Percentiles rank a stretch among this genome's conserved stretches.
phyloP scores from a whole-genome alignment of 1,284 basidiomycete species.

The Meira nashicola region DNA sequence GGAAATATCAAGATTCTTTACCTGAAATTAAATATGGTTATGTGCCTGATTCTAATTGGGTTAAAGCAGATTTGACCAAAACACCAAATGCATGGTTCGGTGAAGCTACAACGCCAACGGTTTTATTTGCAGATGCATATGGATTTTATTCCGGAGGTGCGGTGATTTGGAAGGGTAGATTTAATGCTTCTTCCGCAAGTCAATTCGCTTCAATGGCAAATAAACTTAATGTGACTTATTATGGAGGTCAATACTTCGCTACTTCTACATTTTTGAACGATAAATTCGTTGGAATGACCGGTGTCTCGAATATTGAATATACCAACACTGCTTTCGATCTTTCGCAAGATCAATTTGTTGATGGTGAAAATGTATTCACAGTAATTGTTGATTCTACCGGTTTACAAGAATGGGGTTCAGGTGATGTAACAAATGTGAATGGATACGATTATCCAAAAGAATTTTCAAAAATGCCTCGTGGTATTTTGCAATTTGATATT shows the following conservation, averaged over 20 bases:
- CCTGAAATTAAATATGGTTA: constrained; percentile 18
- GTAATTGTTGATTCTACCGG: constrained; percentile 75
- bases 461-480: constrained; percentile 64
- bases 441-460: not conserved
- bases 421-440: not conserved
- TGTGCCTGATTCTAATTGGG: constrained; percentile 5
- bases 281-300: constrained; percentile 63
- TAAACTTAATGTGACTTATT: constrained; percentile 68
- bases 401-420: constrained; percentile 57
- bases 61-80: constrained; percentile 7
- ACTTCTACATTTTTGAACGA: constrained; percentile 72
- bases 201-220: constrained; percentile 54
- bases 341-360: constrained; percentile 59
- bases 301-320: constrained; percentile 53
- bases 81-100: constrained; percentile 6
- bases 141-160: constrained; percentile 59
- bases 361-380: constrained; percentile 65
- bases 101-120: constrained; percentile 55
- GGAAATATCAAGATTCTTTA: constrained; percentile 19
- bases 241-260: constrained; percentile 71
- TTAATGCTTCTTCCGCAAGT: constrained; percentile 51
- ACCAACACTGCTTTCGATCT: constrained; percentile 53
- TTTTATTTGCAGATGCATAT: constrained; percentile 59
- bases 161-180: constrained; percentile 74
- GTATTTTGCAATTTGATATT: constrained; percentile 60